Conservation (phyloP, 1,284 basidiomycete genomes). For the Trichosporon asahii region DNA sequence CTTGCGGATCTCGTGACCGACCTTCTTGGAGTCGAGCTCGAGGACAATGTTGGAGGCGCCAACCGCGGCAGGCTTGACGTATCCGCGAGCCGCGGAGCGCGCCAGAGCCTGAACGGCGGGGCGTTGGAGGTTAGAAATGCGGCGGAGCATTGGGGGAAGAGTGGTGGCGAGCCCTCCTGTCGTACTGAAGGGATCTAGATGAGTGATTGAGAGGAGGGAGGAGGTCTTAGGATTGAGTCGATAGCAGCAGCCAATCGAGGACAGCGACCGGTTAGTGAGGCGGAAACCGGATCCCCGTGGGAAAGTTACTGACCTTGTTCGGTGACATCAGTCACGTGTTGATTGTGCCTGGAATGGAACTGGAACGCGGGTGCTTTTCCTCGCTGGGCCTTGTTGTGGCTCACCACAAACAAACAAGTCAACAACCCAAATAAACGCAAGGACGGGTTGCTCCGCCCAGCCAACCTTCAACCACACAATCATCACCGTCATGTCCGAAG, state of each 20-base stretch:
- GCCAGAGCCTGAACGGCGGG: constrained; percentile 21
- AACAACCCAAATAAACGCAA: constrained; percentile 18
- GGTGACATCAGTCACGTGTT: constrained; percentile 1
- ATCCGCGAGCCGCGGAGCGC: constrained; percentile 20
- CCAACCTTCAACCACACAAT: constrained; percentile 10
- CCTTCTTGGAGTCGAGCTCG: constrained; percentile 46
- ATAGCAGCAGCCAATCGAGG: constrained; percentile 8
- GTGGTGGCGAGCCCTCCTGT: constrained; percentile 19
- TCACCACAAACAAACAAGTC: constrained; percentile 11
- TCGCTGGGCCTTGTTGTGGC: not conserved
- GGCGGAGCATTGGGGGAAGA: constrained; percentile 34
- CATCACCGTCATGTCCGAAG: constrained; percentile 33
- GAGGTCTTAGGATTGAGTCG: constrained; percentile 12
- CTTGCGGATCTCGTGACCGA: constrained; percentile 50
- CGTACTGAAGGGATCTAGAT: constrained; percentile 7
- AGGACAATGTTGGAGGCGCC: constrained; percentile 41
- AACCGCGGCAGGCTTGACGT: constrained; percentile 33
- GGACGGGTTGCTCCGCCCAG: not conserved
- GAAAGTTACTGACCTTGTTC: not conserved
- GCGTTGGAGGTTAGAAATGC: constrained; percentile 30
- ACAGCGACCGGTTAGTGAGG: not conserved
- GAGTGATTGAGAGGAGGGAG: not conserved
- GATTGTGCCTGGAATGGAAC: not conserved
- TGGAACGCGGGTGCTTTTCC: constrained; percentile 18
- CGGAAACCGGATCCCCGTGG: not conserved